phyloP scores from a whole-genome alignment of 106 monocot genomes.

The Phalaenopsis equestris region DNA sequence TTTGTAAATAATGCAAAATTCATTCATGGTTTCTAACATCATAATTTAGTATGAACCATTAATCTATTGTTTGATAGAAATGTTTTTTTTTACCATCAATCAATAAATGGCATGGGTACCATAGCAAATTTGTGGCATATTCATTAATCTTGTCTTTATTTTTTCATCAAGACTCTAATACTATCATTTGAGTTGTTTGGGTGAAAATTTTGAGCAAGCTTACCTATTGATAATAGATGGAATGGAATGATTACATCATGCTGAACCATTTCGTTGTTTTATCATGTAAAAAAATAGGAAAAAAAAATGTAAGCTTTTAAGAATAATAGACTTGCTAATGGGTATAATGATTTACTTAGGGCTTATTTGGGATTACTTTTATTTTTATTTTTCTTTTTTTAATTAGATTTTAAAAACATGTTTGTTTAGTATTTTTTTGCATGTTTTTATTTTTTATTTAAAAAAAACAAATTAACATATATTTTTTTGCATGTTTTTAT shows the following conservation, averaged over 20 bases:
- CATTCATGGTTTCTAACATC: not conserved
- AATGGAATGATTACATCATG: not conserved
- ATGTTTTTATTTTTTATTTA: too few relatives aligned
- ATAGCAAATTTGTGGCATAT: not conserved
- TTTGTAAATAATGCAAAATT: not conserved
- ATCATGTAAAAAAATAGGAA: too few relatives aligned
- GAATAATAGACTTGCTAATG: too few relatives aligned
- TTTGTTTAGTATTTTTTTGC: too few relatives aligned
- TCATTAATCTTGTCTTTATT: not conserved
- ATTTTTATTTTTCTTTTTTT: too few relatives aligned
- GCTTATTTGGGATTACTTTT: too few relatives aligned
- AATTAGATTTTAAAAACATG: too few relatives aligned
- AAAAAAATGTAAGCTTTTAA: too few relatives aligned
- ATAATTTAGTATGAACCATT: not conserved
- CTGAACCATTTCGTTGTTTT: too few relatives aligned
- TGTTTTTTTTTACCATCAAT: not conserved
- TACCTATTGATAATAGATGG: not conserved
- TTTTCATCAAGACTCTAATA: not conserved
- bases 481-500: too few relatives aligned
- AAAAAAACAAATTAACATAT: too few relatives aligned
- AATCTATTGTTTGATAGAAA: slow-evolving; percentile 2
- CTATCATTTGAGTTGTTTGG: not conserved
- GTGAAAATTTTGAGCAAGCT: not conserved
- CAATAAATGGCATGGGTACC: not conserved
- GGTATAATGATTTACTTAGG: too few relatives aligned